Evolutionary conservation across 192 early-diverging fungal genomes (phyloP), one percentile per base, ranked within the genome.

Genomic region (Allomyces macrogynus): DNA sequence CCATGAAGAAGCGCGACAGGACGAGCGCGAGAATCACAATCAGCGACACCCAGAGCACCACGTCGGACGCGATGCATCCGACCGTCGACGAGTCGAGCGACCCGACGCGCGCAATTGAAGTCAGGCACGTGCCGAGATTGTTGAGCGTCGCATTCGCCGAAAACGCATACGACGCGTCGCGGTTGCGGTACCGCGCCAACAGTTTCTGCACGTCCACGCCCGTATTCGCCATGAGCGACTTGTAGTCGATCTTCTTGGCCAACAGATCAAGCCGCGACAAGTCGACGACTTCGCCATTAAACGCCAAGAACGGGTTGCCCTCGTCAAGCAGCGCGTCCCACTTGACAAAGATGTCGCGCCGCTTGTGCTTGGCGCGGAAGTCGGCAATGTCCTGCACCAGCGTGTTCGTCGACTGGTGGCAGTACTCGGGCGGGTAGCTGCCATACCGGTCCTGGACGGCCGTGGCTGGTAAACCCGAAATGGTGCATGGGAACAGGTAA

Each of bases 41-140:
- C 61, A 92, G 76, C 26, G 90, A 89, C 10, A 88, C 77, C 64
- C 87, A 92, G 20, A 91, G 74, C 9, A 88, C 76, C 57, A 95
- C 84, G 62, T 87, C 82, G 0, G 89, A 84, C 4, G 87, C 77
- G 44, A 91, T 85, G 73, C 92, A 95, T 0, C 91, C 91, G 27
- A 87, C 71, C 4, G 85, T 82, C 49, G 80, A 80, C 23, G 84
- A 75, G 69, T 95, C 91, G 62, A 95, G 72, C 1, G 79, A 80
- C 0, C 90, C 92, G 25, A 92, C 85, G 64, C 84, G 80, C 77
- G 89, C 81, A 61, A 87, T 78, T 23, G 92, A 89, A 14, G 77
- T 72, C 68, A 92, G 73, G 68, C 92, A 95, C 60, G 81, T 76
- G 61, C 80, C 88, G 40, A 85, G 12, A n/a, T 14, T 20, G 16